Conservation (phyloP, 352 stramenopile species). For the Pilasporangium apinafurcum region DNA sequence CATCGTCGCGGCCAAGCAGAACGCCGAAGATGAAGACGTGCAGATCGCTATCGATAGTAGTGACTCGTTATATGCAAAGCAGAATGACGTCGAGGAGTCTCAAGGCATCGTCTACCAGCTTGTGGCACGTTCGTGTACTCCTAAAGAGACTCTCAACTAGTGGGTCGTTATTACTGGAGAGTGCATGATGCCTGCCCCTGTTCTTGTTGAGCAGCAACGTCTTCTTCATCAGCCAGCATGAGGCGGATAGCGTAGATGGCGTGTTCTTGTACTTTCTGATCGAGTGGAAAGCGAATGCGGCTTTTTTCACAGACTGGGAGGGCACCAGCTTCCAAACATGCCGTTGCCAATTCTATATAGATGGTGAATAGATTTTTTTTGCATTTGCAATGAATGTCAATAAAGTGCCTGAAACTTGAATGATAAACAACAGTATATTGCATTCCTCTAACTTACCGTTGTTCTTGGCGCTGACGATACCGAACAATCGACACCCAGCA, state of each 20-base stretch:
- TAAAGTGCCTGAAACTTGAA: not conserved
- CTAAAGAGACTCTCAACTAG: not conserved
- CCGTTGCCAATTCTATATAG: too few species aligned
- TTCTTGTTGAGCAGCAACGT: not conserved
- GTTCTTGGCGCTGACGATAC: slow-evolving; percentile 38
- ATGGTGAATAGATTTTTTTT: too few species aligned
- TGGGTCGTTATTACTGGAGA: slow-evolving; percentile 3
- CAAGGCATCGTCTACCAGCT: slow-evolving; percentile 23
- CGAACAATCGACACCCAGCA: slow-evolving; percentile 43
- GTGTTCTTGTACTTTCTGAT: slow-evolving; percentile 49
- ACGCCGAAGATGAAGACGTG: slow-evolving; percentile 11
- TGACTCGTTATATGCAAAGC: slow-evolving; percentile 14
- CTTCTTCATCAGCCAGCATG: slow-evolving; percentile 16
- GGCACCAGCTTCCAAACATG: slow-evolving; percentile 41
- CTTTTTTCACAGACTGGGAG: slow-evolving; percentile 47
- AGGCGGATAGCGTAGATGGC: slow-evolving; percentile 33
- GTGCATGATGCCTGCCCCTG: slow-evolving; percentile 1
- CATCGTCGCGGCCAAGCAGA: slow-evolving; percentile 12
- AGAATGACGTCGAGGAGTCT: too few species aligned
- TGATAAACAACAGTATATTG: not conserved
- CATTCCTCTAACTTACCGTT: slow-evolving; percentile 21
- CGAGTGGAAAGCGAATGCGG: slow-evolving; percentile 29
- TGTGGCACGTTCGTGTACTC: slow-evolving; percentile 9
- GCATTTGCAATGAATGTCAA: slow-evolving; percentile 5
- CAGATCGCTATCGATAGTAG: slow-evolving; percentile 22